Evolutionary conservation across 176 grass and related monocot genomes (phyloP).

Genomic region (Oryza rufipogon): DNA sequence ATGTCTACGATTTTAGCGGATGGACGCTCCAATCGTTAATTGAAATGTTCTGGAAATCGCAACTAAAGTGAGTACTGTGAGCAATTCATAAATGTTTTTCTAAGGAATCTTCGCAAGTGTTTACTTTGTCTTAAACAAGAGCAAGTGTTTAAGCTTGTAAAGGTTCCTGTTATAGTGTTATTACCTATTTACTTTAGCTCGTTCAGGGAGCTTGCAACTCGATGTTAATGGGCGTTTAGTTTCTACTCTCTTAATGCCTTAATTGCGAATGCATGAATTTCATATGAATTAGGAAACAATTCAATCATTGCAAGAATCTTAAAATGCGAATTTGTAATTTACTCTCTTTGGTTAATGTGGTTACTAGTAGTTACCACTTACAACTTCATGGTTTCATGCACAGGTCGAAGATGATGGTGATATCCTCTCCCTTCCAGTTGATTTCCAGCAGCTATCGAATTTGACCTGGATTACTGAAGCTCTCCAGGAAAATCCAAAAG

Average conservation of each 20-base stretch:
- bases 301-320: background rate
- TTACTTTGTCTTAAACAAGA: background rate
- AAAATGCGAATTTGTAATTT: background rate
- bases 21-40: background rate
- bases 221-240: constrained; percentile 2
- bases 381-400: background rate
- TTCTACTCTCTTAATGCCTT: background rate
- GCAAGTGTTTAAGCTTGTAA: background rate
- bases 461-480: constrained; percentile 42
- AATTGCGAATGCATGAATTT: background rate
- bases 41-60: background rate
- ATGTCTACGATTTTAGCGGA: background rate
- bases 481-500: constrained; percentile 67
- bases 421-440: constrained; percentile 53
- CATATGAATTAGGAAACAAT: background rate
- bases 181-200: background rate
- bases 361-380: constrained; percentile 1
- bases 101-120: no score
- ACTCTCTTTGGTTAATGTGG: constrained; percentile 3
- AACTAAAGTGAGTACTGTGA: background rate
- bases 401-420: constrained; percentile 64
- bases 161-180: background rate
- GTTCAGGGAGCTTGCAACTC: constrained; percentile 1
- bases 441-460: constrained; percentile 66
- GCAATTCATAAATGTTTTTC: background rate